Percentiles rank a stretch among this genome's conserved stretches.
These are phyloP conservation scores for Fusarium fracticaudum DNA, from an alignment of 2,329 filamentous ascomycete genomes.

Conservation along the genomic window DNA sequence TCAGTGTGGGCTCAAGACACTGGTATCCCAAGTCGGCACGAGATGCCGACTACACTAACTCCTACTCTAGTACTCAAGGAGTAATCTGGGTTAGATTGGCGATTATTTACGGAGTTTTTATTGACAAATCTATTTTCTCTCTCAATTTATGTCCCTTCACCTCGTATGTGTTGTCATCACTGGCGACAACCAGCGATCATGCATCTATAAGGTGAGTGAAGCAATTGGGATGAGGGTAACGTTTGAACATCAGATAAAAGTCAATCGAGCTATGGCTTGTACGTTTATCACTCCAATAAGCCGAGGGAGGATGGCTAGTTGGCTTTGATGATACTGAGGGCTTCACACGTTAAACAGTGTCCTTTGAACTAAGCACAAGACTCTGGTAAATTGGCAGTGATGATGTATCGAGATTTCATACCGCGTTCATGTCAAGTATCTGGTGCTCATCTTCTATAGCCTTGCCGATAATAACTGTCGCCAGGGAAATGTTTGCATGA, in stretches of 20 bases:
- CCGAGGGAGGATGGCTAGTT: background rate
- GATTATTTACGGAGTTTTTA: background rate
- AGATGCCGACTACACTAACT: background rate
- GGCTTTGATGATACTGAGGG: background rate
- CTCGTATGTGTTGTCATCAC: background rate
- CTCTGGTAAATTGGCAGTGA: background rate
- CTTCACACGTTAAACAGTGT: background rate
- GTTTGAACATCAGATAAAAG: background rate
- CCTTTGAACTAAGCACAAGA: too few species aligned
- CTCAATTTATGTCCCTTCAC: too few species aligned
- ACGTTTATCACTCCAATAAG: accelerated
- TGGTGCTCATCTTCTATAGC: background rate
- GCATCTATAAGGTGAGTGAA: too few species aligned
- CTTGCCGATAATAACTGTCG: background rate
- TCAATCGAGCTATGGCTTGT: accelerated
- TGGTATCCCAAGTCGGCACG: background rate
- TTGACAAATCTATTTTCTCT: accelerated
- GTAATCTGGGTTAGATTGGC: too few species aligned
- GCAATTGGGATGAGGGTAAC: too few species aligned
- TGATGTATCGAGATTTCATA: background rate
- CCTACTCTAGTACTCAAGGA: background rate
- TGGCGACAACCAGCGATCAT: too few species aligned
- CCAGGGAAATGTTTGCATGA: background rate
- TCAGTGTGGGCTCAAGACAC: background rate
- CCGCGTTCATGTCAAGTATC: accelerated